Evolutionary conservation across 495 filamentous ascomycete species (phyloP).

Genomic region (Penicillium paxilli): DNA sequence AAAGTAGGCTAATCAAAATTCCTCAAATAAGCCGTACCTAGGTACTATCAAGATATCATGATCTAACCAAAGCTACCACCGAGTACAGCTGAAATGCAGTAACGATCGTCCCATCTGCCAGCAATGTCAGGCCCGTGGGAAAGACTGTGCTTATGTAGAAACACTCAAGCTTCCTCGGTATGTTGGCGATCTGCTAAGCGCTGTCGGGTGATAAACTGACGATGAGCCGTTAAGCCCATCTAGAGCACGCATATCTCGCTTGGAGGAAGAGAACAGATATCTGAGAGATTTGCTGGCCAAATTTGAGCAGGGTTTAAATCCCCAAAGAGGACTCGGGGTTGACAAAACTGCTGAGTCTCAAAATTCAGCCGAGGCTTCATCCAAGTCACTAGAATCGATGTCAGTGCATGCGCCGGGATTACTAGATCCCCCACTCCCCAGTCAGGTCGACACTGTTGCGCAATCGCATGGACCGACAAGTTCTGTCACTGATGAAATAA

Average conservation of each 20-base stretch:
- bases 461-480: slow-evolving; percentile 34
- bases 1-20: slow-evolving; percentile 16
- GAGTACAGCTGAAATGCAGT: slow-evolving; percentile 24
- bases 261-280: slow-evolving; percentile 27
- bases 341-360: not conserved
- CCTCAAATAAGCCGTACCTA: too few species aligned
- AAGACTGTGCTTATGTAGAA: slow-evolving; percentile 17
- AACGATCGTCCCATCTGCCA: slow-evolving; percentile 25
- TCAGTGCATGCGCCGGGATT: slow-evolving; percentile 6
- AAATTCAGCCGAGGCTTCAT: too few species aligned
- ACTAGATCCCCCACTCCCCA: slow-evolving; percentile 17
- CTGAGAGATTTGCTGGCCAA: slow-evolving; percentile 10
- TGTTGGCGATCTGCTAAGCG: too few species aligned
- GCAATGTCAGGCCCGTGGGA: slow-evolving; percentile 21
- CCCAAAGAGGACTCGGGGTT: too few species aligned
- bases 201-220: too few species aligned
- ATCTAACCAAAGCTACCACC: too few species aligned
- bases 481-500: slow-evolving; percentile 28
- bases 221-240: slow-evolving; percentile 18
- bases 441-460: slow-evolving; percentile 23
- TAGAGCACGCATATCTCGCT: slow-evolving; percentile 20
- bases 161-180: slow-evolving; percentile 17
- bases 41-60: too few species aligned
- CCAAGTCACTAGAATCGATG: slow-evolving; percentile 1
- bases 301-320: not conserved